Evolutionary conservation across 2,329 filamentous ascomycete genomes (phyloP), one percentile per base, ranked within the genome.

Genomic region (Cordyceps fumosorosea): DNA sequence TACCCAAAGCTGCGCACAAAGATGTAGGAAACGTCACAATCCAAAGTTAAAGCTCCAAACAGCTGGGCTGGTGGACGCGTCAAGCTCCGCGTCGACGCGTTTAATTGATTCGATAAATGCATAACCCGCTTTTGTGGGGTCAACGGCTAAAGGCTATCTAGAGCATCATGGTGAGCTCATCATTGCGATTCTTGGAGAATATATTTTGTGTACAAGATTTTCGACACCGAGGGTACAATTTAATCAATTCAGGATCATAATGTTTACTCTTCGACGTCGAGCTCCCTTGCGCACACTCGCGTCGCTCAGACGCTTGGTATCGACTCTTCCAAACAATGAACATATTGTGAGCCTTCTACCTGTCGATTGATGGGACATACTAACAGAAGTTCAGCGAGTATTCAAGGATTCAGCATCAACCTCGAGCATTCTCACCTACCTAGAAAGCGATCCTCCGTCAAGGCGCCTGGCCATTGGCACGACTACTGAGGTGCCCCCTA

Each of bases 401-500:
- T 84, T 85, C 67, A 79, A 80, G 29, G 75, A 81, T 64, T 75
- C 78, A 1, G 68, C 76, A 8, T 70, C 77, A 1, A 75, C 79
- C 1, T 75, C 77, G 1, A 78, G 86, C 69, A 74, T 86, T 37
- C 79, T 89, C 34, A 83, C 83, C 48, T 83, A 84, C 65, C 83
- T 89, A 63, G 78, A 84, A 44, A 82, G 80, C 45, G 73, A 78
- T 16, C 84, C 85, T 2, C 85, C 86, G 0, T 81, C 76, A 4
- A 70, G 76, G 6, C 70, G 72, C 32, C 74, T 89, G 22, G 79
- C 85, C 16, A 82, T 89, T 64, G 87, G 87, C 55, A 83, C 79
- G 2, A 82, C 84, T 0, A 82, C 81, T 6, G 68, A 74, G 18
- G 65, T 87, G n/a, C 85, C 85, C 1, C 86, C 86, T 1, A 87